phyloP scores from a whole-genome alignment of 2,329 filamentous ascomycete species.

The Arthroderma sp. region DNA sequence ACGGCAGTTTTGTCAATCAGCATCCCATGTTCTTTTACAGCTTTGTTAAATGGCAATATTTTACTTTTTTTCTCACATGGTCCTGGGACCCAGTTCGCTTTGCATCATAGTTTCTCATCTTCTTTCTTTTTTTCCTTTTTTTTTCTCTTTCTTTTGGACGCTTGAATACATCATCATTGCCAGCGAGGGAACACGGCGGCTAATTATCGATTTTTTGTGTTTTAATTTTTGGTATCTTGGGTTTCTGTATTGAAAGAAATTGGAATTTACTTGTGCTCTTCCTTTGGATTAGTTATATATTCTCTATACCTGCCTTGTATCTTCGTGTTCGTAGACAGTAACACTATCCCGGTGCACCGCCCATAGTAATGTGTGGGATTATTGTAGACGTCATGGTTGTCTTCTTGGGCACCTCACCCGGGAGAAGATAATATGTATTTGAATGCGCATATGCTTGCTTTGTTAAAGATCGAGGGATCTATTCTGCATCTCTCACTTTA shows the following conservation, averaged over 20 bases:
- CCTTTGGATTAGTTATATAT: conserved; percentile 1
- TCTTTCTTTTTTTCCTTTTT: conserved; percentile 16
- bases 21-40: neutral
- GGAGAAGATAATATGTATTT: no score
- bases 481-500: neutral
- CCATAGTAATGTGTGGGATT: neutral
- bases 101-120: conserved; percentile 8
- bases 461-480: no score
- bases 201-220: neutral
- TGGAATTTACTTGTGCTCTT: neutral
- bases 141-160: conserved; percentile 15
- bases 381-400: no score
- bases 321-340: no score
- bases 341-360: neutral
- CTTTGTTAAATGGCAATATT: conserved; percentile 6
- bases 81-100: neutral
- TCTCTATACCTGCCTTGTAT: no score
- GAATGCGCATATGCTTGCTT: no score
- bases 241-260: conserved; percentile 1
- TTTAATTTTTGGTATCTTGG: neutral
- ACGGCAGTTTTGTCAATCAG: neutral
- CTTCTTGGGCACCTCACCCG: no score
- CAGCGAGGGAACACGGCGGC: no score
- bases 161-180: neutral
- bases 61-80: conserved; percentile 5